A percentile compares a stretch with the other conserved stretches of the same genome.
Evolutionary conservation across 2,329 filamentous ascomycete species (phyloP).

Genomic region (Macrophomina pseudophaseolina): DNA sequence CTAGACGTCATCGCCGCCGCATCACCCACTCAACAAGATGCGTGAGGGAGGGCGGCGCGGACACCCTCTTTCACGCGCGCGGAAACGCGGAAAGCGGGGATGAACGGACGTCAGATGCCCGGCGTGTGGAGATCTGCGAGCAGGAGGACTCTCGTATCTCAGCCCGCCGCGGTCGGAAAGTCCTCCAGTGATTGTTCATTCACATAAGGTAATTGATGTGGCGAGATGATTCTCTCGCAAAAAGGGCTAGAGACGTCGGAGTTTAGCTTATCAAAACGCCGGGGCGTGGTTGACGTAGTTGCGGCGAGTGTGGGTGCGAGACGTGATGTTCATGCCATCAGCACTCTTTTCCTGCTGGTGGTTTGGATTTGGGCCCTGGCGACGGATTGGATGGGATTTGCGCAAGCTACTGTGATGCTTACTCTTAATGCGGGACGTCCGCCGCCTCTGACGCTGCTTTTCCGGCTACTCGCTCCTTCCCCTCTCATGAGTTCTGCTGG

Average conservation of each 20-base stretch:
- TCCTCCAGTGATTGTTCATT: not conserved
- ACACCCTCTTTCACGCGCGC: not conserved
- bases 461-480: not conserved
- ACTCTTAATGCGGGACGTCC: not conserved
- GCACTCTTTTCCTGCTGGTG: not conserved
- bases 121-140: too few species aligned
- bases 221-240: too few species aligned
- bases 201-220: not conserved
- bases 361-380: not conserved
- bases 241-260: not conserved
- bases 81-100: not conserved
- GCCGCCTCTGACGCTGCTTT: not conserved
- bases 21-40: not conserved
- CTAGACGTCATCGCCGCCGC: slow-evolving; percentile 1
- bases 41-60: not conserved
- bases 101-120: too few species aligned
- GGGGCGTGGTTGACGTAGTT: not conserved
- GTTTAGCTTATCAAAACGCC: not conserved
- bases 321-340: not conserved
- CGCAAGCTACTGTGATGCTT: not conserved
- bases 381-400: not conserved
- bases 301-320: not conserved
- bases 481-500: not conserved
- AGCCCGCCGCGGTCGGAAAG: not conserved
- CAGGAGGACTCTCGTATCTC: not conserved